A percentile compares a stretch with the other conserved stretches of the same genome.
These are phyloP conservation scores for Exophiala sp. DNA, from an alignment of 2,329 filamentous ascomycete genomes.

Conservation along the genomic window DNA sequence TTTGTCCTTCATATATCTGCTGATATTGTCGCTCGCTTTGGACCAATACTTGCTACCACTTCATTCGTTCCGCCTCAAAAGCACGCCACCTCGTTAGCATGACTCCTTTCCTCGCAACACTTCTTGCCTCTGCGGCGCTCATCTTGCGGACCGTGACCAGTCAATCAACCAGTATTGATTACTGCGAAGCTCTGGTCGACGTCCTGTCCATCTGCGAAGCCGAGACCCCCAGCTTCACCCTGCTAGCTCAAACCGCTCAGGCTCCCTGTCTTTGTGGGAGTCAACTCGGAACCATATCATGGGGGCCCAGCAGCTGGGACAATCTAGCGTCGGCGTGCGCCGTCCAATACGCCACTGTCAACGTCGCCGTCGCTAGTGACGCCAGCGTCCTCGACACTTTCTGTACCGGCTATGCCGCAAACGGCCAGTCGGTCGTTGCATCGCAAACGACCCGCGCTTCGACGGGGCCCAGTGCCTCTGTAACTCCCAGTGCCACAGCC, in stretches of 20 bases:
- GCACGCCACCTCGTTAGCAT: too few species aligned
- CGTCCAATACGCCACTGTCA: slow-evolving; percentile 6
- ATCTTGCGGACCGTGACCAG: too few species aligned
- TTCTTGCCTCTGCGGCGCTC: too few species aligned
- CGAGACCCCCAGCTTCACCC: background rate
- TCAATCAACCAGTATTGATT: slow-evolving; percentile 1
- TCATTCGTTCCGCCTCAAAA: too few species aligned
- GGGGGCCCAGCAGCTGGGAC: slow-evolving; percentile 5
- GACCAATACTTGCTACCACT: too few species aligned
- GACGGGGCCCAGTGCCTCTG: too few species aligned
- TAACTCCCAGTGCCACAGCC: too few species aligned
- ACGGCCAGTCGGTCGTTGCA: background rate
- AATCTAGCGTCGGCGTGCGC: background rate
- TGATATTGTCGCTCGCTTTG: too few species aligned
- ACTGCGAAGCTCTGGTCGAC: slow-evolving; percentile 7
- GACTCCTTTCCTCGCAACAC: too few species aligned
- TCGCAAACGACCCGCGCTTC: background rate
- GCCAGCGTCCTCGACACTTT: slow-evolving; percentile 2
- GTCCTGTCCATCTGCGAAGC: slow-evolving; percentile 8
- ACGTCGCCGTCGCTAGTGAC: slow-evolving; percentile 2
- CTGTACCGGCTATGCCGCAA: background rate
- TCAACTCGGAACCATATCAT: slow-evolving; percentile 1
- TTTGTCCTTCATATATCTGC: too few species aligned
- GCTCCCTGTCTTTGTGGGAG: slow-evolving; percentile 1
- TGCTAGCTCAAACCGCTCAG: slow-evolving; percentile 5